Evolutionary conservation across 1,284 basidiomycete species (phyloP).

Genomic region (Singerocomus rubriflavus): DNA sequence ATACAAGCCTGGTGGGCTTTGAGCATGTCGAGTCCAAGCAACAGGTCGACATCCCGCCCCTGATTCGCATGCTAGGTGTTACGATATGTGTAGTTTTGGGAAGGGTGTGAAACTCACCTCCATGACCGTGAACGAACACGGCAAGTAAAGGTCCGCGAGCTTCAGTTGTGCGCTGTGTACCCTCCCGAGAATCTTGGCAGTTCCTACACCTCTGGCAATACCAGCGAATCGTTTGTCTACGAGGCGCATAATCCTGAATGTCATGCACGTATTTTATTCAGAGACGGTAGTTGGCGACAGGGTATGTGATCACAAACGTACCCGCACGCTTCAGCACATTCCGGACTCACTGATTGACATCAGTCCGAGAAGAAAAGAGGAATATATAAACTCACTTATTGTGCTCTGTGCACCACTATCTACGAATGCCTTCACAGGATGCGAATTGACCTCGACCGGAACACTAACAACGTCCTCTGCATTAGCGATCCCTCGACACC

Average conservation of each 20-base stretch:
- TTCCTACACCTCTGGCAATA: conserved; percentile 94
- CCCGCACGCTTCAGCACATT: conserved; percentile 92
- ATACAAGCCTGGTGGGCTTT: conserved; percentile 96
- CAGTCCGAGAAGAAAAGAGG: conserved; percentile 4
- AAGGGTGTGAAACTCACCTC: conserved; percentile 51
- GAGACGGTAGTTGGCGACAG: background rate
- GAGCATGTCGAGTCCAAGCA: conserved; percentile 98
- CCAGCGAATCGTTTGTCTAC: conserved; percentile 87
- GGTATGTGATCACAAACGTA: conserved; percentile 36
- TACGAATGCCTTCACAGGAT: conserved; percentile 92
- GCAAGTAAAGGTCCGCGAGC: conserved; percentile 77
- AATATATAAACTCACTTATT: conserved; percentile 69
- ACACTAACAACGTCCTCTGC: conserved; percentile 45
- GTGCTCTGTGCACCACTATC: conserved; percentile 97
- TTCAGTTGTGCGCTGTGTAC: conserved; percentile 94
- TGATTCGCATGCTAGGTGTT: conserved; percentile 28
- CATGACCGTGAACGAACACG: conserved; percentile 94
- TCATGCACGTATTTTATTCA: conserved; percentile 1
- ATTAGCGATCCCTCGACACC: conserved; percentile 13
- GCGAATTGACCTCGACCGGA: conserved; percentile 88
- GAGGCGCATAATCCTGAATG: conserved; percentile 82
- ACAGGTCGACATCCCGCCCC: conserved; percentile 88
- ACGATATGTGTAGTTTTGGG: background rate
- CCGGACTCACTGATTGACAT: conserved; percentile 78
- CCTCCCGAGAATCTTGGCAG: conserved; percentile 90